Evolutionary conservation across 192 early-diverging fungal genomes (phyloP).

Genomic region (Nowakowskiella sp.): DNA sequence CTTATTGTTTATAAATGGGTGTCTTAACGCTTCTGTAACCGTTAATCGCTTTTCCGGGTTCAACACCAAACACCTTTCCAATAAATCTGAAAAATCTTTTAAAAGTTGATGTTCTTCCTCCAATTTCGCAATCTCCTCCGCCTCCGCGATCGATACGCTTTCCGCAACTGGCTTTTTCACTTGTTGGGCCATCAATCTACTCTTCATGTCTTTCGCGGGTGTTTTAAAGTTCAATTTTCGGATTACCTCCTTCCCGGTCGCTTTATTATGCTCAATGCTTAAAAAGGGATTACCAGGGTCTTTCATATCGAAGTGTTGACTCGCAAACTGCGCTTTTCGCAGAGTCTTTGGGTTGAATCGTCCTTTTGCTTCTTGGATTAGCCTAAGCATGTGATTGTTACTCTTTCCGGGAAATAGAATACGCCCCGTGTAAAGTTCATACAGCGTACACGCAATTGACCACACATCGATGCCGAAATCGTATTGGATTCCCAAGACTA

Average conservation of each 20-base stretch:
- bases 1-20: constrained; percentile 66
- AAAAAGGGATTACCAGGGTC: neutral
- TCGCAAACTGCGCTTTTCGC: constrained; percentile 70
- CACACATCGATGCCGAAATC: constrained; percentile 88
- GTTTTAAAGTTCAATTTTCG: neutral
- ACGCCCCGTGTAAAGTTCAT: constrained; percentile 91
- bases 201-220: constrained; percentile 50
- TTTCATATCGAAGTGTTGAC: constrained; percentile 74
- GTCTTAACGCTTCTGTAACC: constrained; percentile 73
- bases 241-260: constrained; percentile 42
- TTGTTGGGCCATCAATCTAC: constrained; percentile 57
- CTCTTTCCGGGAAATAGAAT: constrained; percentile 87
- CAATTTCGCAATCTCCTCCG: constrained; percentile 33
- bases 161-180: constrained; percentile 62
- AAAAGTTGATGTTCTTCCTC: constrained; percentile 56
- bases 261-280: constrained; percentile 44
- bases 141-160: constrained; percentile 37
- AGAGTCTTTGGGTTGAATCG: constrained; percentile 77
- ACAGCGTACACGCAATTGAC: constrained; percentile 91
- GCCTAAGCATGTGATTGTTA: constrained; percentile 94
- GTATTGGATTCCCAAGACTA: constrained; percentile 81
- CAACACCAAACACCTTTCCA: constrained; percentile 75
- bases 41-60: constrained; percentile 86
- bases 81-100: constrained; percentile 66
- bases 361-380: constrained; percentile 92